Conservation (phyloP, 2,329 filamentous ascomycete genomes). For the Clonostachys rhizophaga region DNA sequence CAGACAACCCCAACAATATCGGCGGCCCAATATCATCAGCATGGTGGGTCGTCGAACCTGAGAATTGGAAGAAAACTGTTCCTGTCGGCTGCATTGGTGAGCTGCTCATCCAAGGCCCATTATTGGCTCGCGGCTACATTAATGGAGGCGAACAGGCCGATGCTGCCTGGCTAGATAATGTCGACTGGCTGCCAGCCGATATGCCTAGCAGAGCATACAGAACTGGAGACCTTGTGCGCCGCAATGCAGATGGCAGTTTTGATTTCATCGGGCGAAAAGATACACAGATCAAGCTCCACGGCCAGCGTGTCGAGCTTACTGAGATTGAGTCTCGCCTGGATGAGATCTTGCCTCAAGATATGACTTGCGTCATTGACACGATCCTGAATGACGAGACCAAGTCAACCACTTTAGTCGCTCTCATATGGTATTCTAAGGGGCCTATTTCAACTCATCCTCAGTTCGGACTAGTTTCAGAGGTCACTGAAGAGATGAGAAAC, state of each 20-base stretch:
- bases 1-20: background rate
- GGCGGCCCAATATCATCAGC: conserved; percentile 2
- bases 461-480: background rate
- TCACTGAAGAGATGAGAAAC: background rate
- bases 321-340: conserved; percentile 4
- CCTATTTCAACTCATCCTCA: background rate
- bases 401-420: background rate
- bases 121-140: conserved; percentile 27
- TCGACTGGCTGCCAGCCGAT: background rate
- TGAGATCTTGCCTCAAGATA: background rate
- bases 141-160: conserved; percentile 16
- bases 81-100: conserved; percentile 18
- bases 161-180: background rate
- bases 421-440: background rate
- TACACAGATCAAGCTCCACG: conserved; percentile 43
- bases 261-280: background rate
- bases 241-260: background rate
- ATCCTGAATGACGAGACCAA: background rate
- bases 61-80: conserved; percentile 8
- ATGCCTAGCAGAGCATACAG: conserved; percentile 5
- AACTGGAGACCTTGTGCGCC: conserved; percentile 4
- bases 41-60: conserved; percentile 11
- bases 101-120: conserved; percentile 25
- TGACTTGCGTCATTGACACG: conserved; percentile 1
- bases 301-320: conserved; percentile 41